A percentile compares a stretch with the other conserved stretches of the same genome.
Evolutionary conservation across 768 basidiomycete species (phyloP).

Genomic region (Lactarius indigo): DNA sequence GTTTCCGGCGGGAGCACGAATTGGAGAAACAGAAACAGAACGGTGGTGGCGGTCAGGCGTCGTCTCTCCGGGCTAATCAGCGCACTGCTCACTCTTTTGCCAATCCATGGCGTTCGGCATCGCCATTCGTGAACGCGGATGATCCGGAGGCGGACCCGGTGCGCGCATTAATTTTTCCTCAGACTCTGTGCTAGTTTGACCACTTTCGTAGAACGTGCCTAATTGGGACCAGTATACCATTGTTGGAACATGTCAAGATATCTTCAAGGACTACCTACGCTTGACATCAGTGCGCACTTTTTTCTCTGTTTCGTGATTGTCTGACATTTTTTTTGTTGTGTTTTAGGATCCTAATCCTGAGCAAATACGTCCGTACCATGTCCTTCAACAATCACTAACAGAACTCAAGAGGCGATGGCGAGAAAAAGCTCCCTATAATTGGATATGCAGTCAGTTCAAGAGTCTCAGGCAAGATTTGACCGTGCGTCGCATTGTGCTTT

Average conservation of each 20-base stretch:
- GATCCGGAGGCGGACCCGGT: constrained; percentile 75
- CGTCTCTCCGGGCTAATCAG: constrained; percentile 35
- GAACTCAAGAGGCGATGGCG: constrained; percentile 89
- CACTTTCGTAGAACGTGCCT: constrained; percentile 71
- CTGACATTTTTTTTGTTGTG: not conserved
- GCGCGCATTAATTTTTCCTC: constrained; percentile 31
- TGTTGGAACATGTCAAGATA: constrained; percentile 81
- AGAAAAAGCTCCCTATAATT: constrained; percentile 71
- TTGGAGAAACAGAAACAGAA: constrained; percentile 66
- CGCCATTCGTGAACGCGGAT: constrained; percentile 50
- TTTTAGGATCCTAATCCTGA: constrained; percentile 89
- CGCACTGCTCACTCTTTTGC: constrained; percentile 52
- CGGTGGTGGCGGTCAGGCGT: constrained; percentile 34
- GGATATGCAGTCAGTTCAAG: constrained; percentile 98
- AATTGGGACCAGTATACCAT: constrained; percentile 97
- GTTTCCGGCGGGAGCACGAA: constrained; percentile 90
- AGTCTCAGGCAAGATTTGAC: constrained; percentile 96
- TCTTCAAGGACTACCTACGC: constrained; percentile 96
- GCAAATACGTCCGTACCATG: constrained; percentile 82
- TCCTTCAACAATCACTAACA: constrained; percentile 80
- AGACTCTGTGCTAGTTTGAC: constrained; percentile 13
- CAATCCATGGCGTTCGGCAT: constrained; percentile 39
- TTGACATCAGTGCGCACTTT: constrained; percentile 72
- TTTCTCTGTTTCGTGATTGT: not conserved
- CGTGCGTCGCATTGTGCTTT: constrained; percentile 50